Evolutionary conservation across 495 filamentous ascomycete species (phyloP), one percentile per base, ranked within the genome.

Genomic region (Daldinia caldariorum): DNA sequence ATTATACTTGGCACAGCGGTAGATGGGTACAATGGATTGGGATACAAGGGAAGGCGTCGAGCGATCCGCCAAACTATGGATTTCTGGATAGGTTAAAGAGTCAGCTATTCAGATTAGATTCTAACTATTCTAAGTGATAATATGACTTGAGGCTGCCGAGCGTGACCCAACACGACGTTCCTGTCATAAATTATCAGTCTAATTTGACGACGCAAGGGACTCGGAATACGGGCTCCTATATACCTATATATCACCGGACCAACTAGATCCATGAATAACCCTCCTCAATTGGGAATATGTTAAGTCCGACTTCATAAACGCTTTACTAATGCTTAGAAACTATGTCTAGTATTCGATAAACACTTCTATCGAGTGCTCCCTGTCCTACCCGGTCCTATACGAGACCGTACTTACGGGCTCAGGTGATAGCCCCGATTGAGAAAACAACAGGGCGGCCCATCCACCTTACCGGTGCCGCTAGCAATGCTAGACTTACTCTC

Each of bases 401-500:
- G 26, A 26, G 26, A 26, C 26, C 80, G 26, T 80, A 78, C 65
- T 76, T 78, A 26, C 26, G 26, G 2, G 77, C 79, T 5, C 81
- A 83, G 51, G 63, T 81, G n/a, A 61, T 81, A 6, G 67, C 61
- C 2, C 63, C 58, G 22, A 66, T 57, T 53, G 62, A 70, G 26
- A 37, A 67, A 18, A 47, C 60, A 3, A 67, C 20, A n/a, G 70
- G 70, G 12, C 63, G 60, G 43, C 59, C 67, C 13, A 61, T 79
- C 9, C 63, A 63, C 4, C 69, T 82, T 8, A 70, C 81, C 38
- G 80, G 80, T 3, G 66, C 76, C 0, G 80, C 81, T 34, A 79
- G 78, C 43, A 45, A 60, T 10, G 50, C 67, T 6, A 63, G 67
- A 5, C 76, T 69, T 31, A 58, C 47, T 0, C 59, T 78, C 51